Evolutionary conservation across 805 yeast species (phyloP), one percentile per base, ranked within the genome.

Genomic region (Teunomyces kruisii): DNA sequence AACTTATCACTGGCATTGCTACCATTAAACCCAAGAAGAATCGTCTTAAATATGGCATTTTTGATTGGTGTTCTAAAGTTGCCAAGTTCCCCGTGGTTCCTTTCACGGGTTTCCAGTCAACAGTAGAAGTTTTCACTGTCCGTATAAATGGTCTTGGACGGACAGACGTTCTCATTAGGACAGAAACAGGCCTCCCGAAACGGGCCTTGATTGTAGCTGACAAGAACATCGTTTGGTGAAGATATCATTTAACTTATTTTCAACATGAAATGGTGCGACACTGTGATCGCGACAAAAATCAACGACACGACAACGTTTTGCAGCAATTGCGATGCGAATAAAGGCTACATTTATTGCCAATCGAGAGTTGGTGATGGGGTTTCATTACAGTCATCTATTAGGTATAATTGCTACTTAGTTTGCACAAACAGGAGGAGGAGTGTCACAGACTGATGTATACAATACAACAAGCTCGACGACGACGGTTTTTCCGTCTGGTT

Each of bases 1-100:
- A 87, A 9, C 96, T 81, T 2, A 90, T 75, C 1, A 90, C 74
- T 0, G 99, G 99, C 84, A 95, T 92, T 15, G 92, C 79, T 49
- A 68, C 46, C 81, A 72, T 55, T 57, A 76, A 56, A 24, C 82
- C 75, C 35, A 80, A 54, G 14, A 80, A 55, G 43, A 67, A 55
- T 52, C 63, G 66, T 46, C 68, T 71, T 54, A 61, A 59, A 56
- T 58, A 54, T 43, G 69, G 72, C 48, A 54, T 65, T 49, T 61
- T 65, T 44, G 67, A 43, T 45, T 68, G 72, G 44, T 68, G 64
- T 46, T 74, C 78, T 17, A 72, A 65, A 4, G 61, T 59, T 2
- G 68, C 57, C 31, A 71, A 54, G 41, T 70, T 62, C 19, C 68
- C 66, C 15, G 56, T 61, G 5, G 58, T 67, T 1, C 88, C 68